Conservation (phyloP, 257 asterid genomes). For the Nyctanthes arbortristis region DNA sequence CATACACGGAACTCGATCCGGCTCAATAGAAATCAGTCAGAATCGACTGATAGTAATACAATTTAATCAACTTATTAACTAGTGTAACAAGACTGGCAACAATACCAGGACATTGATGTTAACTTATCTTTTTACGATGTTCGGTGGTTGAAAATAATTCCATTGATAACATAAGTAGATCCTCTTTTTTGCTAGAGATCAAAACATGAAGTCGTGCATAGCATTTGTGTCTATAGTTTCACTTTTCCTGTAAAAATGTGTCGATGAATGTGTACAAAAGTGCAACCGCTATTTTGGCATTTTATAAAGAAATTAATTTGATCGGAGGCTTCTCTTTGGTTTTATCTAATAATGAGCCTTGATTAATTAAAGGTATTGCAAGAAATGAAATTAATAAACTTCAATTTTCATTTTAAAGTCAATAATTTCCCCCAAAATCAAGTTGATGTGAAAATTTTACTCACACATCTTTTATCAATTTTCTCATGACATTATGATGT, state of each 20-base stretch:
- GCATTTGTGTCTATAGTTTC: not conserved
- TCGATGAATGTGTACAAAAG: not conserved
- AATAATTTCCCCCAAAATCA: too few relatives aligned
- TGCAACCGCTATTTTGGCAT: not conserved
- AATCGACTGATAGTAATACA: too few relatives aligned
- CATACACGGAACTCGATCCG: too few relatives aligned
- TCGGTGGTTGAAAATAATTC: not conserved
- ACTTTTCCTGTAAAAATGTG: not conserved
- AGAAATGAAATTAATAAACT: too few relatives aligned
- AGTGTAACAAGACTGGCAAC: too few relatives aligned
- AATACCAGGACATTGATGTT: too few relatives aligned
- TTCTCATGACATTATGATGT: not conserved
- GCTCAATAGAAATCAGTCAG: too few relatives aligned
- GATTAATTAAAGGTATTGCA: not conserved
- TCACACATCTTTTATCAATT: too few relatives aligned
- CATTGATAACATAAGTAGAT: not conserved
- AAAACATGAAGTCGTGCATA: not conserved
- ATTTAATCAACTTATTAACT: too few relatives aligned
- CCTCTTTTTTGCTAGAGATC: not conserved
- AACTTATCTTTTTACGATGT: not conserved
- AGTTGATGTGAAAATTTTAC: too few relatives aligned
- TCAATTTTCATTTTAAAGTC: too few relatives aligned
- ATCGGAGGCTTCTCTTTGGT: not conserved
- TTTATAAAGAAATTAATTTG: not conserved
- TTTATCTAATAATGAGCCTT: not conserved